These are phyloP conservation scores for Arthrobotrys iridis DNA, from an alignment of 2,329 filamentous ascomycete genomes.

Conservation along the genomic window DNA sequence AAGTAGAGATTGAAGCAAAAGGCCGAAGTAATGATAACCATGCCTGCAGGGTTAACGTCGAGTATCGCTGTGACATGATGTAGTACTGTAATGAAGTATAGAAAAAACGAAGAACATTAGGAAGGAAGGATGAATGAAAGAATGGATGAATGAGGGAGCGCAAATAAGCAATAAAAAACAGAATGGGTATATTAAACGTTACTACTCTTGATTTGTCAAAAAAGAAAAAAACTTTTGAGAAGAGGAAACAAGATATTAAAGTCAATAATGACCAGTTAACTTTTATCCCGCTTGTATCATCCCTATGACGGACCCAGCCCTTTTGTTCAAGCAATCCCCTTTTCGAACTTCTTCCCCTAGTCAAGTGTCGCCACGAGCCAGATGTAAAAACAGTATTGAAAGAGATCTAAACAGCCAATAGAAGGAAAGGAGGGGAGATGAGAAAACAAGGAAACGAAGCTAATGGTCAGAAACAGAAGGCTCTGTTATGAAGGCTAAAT, in stretches of 20 bases:
- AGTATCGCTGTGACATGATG: not conserved
- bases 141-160: not conserved
- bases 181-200: slow-evolving; percentile 54
- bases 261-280: slow-evolving; percentile 49
- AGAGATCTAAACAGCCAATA: slow-evolving; percentile 52
- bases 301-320: slow-evolving; percentile 46
- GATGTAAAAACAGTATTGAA: slow-evolving; percentile 49
- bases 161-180: slow-evolving; percentile 18
- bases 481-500: slow-evolving; percentile 24
- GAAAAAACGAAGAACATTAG: slow-evolving; percentile 22
- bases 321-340: slow-evolving; percentile 44
- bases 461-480: slow-evolving; percentile 12
- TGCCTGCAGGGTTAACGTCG: slow-evolving; percentile 48
- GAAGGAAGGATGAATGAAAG: not conserved
- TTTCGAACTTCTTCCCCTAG: slow-evolving; percentile 43
- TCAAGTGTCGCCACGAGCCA: slow-evolving; percentile 53
- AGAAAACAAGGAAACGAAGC: slow-evolving; percentile 20
- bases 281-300: slow-evolving; percentile 52
- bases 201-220: slow-evolving; percentile 50
- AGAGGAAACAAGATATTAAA: slow-evolving; percentile 39
- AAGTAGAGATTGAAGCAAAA: slow-evolving; percentile 40
- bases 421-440: slow-evolving; percentile 46
- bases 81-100: not conserved
- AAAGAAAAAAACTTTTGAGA: slow-evolving; percentile 42
- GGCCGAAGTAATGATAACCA: slow-evolving; percentile 40